A percentile compares a stretch with the other conserved stretches of the same genome.
phyloP scores from a whole-genome alignment of 768 basidiomycete species.

The Rhodotorula taiwanensis region DNA sequence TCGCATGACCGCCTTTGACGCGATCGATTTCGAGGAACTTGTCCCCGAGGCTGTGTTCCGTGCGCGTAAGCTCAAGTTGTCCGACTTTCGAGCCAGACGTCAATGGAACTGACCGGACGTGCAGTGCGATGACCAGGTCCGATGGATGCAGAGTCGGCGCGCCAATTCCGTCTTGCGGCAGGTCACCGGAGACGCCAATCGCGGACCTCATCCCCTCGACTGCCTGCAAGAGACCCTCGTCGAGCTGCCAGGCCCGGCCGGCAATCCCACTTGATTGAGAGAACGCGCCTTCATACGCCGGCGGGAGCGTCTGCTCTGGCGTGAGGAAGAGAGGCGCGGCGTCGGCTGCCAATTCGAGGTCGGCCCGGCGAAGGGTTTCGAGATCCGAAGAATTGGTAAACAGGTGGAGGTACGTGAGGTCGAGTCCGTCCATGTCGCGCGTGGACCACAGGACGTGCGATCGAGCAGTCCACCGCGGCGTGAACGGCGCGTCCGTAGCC shows the following conservation, averaged over 20 bases:
- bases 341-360: neutral
- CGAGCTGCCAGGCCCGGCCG: conserved; percentile 10
- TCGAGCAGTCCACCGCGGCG: conserved; percentile 3
- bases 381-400: neutral
- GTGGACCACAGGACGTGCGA: conserved; percentile 20
- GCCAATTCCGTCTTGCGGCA: no score
- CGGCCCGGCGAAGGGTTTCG: conserved; percentile 7
- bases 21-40: conserved; percentile 27
- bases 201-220: no score
- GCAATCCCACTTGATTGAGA: conserved; percentile 10
- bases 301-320: conserved; percentile 23
- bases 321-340: neutral
- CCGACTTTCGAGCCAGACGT: no score
- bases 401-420: conserved; percentile 12
- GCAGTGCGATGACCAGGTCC: conserved; percentile 27
- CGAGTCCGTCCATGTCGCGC: conserved; percentile 29
- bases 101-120: conserved; percentile 21
- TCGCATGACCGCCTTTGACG: conserved; percentile 14
- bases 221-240: neutral
- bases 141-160: neutral
- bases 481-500: neutral
- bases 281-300: conserved; percentile 19
- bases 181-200: no score
- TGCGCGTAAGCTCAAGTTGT: neutral
- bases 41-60: conserved; percentile 24